Evolutionary conservation across 75 land plant species (phyloP).

Genomic region (Sequoiadendron giganteum): DNA sequence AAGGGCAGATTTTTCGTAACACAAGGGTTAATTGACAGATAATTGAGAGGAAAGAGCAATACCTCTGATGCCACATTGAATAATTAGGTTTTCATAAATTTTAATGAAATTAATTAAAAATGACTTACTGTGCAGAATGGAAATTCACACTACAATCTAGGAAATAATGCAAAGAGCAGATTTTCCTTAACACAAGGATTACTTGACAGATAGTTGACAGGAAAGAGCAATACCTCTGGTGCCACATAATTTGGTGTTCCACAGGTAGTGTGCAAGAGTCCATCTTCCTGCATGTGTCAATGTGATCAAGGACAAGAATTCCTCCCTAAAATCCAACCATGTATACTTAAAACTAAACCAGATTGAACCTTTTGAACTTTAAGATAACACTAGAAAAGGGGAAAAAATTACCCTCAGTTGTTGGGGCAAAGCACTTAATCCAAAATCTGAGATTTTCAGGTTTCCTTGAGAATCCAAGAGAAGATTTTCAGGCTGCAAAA

Average conservation of each 20-base stretch:
- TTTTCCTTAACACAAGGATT: neutral
- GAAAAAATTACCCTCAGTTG: slow-evolving; percentile 27
- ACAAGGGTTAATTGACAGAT: neutral
- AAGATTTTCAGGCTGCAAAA: slow-evolving; percentile 84
- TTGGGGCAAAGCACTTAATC: slow-evolving; percentile 80
- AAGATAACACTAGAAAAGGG: neutral
- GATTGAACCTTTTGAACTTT: neutral
- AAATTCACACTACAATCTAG: neutral
- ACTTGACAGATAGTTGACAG: neutral
- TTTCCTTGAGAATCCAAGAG: slow-evolving; percentile 80
- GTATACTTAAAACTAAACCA: neutral
- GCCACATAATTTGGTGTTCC: slow-evolving; percentile 95
- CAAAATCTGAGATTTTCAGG: slow-evolving; percentile 88
- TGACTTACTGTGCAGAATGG: neutral
- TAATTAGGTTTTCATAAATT: neutral
- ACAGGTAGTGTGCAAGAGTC: slow-evolving; percentile 78
- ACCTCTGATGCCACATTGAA: slow-evolving; percentile 45
- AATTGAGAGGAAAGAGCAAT: neutral
- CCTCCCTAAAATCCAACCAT: neutral
- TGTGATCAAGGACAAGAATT: slow-evolving; percentile 1
- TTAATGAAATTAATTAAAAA: neutral
- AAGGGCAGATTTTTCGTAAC: neutral
- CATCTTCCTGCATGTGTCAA: slow-evolving; percentile 46
- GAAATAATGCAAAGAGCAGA: neutral
- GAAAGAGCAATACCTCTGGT: slow-evolving; percentile 64